These are phyloP conservation scores for Lipomyces sp. DNA, from an alignment of 805 yeast species.

Conservation along the genomic window DNA sequence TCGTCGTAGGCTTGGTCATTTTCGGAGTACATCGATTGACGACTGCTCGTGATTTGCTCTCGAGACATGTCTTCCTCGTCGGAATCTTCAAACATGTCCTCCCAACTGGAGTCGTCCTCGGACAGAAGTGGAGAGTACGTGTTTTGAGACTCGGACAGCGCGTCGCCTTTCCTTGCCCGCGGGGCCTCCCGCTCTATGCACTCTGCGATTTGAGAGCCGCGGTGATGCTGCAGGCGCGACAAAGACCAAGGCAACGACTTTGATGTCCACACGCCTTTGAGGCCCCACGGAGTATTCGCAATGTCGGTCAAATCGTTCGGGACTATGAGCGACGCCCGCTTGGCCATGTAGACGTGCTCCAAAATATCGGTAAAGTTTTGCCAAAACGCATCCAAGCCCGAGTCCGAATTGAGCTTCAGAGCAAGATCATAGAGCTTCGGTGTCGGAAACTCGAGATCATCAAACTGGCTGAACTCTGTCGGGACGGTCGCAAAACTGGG, in stretches of 20 bases:
- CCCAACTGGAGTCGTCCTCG: constrained; percentile 26
- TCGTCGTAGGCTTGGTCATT: neutral
- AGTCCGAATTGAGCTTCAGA: constrained; percentile 26
- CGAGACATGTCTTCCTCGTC: no score
- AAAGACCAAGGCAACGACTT: constrained; percentile 20
- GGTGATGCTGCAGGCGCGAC: constrained; percentile 24
- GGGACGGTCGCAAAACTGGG: constrained; percentile 2
- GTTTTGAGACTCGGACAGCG: neutral
- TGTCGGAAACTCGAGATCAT: constrained; percentile 20
- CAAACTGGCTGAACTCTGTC: constrained; percentile 6
- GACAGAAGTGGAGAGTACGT: neutral
- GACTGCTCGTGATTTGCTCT: no score
- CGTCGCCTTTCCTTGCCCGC: no score
- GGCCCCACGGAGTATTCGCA: constrained; percentile 37
- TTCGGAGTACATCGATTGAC: neutral
- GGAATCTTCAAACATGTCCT: constrained; percentile 25
- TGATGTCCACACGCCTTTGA: constrained; percentile 36
- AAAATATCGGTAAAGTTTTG: constrained; percentile 31
- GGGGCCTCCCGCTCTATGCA: constrained; percentile 19
- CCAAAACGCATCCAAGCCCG: constrained; percentile 34
- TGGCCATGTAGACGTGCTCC: constrained; percentile 33
- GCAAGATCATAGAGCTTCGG: constrained; percentile 26
- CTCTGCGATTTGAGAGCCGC: constrained; percentile 18
- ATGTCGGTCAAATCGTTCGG: constrained; percentile 38
- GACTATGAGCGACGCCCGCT: constrained; percentile 32